phyloP scores from a whole-genome alignment of 768 basidiomycete species.

The Stropharia rugosoannulata region DNA sequence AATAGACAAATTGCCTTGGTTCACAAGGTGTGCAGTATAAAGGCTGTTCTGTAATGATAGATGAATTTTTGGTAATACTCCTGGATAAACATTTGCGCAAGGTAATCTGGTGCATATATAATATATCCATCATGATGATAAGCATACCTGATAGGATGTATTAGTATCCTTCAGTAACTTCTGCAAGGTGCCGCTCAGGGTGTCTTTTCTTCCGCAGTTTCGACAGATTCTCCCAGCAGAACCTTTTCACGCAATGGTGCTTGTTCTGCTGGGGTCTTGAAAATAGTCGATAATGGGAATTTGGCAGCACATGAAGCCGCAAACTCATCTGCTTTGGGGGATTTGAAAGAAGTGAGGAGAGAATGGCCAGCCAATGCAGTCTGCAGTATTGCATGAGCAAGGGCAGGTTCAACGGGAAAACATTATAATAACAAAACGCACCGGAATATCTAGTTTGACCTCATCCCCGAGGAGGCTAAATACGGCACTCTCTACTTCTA shows the following conservation, averaged over 20 bases:
- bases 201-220: neutral
- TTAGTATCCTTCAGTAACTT: neutral
- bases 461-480: slow-evolving; percentile 48
- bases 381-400: slow-evolving; percentile 30
- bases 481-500: slow-evolving; percentile 60
- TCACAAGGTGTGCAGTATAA: too few species aligned
- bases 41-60: too few species aligned
- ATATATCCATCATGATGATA: neutral
- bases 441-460: slow-evolving; percentile 46
- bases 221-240: slow-evolving; percentile 9
- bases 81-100: neutral
- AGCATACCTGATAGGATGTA: neutral
- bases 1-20: neutral
- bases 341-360: slow-evolving; percentile 50
- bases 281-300: slow-evolving; percentile 66
- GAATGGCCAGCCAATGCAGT: slow-evolving; percentile 46
- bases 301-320: slow-evolving; percentile 46
- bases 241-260: slow-evolving; percentile 33
- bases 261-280: slow-evolving; percentile 57
- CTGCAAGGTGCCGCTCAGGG: neutral
- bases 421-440: slow-evolving; percentile 23
- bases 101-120: neutral
- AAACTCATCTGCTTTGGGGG: slow-evolving; percentile 62
- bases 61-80: neutral
- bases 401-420: neutral